Evolutionary conservation across 176 grass and related monocot genomes (phyloP), one percentile per base, ranked within the genome.

Genomic region (Bonia amplexicaulis): DNA sequence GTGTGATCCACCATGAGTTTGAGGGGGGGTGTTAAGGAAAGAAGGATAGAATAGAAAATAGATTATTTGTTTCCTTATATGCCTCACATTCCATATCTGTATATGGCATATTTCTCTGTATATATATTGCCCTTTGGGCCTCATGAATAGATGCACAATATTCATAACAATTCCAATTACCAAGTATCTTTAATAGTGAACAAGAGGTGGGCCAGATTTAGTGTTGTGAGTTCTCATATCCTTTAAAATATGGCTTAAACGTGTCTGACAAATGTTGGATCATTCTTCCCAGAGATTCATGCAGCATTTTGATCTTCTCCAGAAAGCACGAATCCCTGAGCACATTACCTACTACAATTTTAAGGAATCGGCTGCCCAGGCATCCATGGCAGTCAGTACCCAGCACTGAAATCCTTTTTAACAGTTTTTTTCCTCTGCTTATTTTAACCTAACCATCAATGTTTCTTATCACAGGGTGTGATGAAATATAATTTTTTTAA

Each of bases 241-340:
- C 41, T 53, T 77, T 33, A 23, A 20, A 66, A 59, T 27, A 44
- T 89, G 26, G 20, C 37, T 47, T 81, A 46, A 54, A 74, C 1
- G 3, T 12, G 2, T 79, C 33, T 87, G 33, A 90, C 25, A 60
- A 48, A 26, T 31, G 42, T 20, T 85, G 29, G 63, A 61, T 64
- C 25, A 59, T 51, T 85, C 62, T 87, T 78, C 74, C 51, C 91
- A 98, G 96, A 95, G 93, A 82, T 98, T 98, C 89, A 72, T 89
- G 62, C 96, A 98, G 89, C 93, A 98, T 87, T 98, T 98, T 68
- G 96, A 98, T 76, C 91, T 94, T 27, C 93, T 98, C 80, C 89
- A 85, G 80, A 98, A 93, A 90, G 89, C 93, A 52, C 93, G 77
- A 74, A 70, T 98, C 35, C 93, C 93, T 22, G 90, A 98, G 60